phyloP scores from a whole-genome alignment of 257 asterid genomes.

The Coffea eugenioides region DNA sequence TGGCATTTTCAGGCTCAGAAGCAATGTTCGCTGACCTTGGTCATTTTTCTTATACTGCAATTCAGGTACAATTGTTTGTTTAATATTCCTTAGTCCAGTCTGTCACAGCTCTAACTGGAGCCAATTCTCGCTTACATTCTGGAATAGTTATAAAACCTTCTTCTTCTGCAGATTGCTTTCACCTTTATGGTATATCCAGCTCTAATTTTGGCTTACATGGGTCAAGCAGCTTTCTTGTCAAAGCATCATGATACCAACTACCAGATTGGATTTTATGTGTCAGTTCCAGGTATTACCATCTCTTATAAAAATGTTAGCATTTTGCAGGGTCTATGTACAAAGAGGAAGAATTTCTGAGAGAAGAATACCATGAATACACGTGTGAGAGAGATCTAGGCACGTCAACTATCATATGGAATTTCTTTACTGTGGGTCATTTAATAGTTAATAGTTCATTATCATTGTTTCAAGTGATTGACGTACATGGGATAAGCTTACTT shows the following conservation, averaged over 20 bases:
- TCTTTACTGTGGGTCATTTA: background rate
- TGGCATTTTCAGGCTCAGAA: constrained; percentile 68
- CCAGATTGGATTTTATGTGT: constrained; percentile 78
- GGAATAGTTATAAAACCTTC: constrained; percentile 6
- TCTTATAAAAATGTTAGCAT: background rate
- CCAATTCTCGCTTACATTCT: background rate
- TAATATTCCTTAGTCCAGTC: background rate
- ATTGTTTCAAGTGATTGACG: background rate
- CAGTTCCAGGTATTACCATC: constrained; percentile 77
- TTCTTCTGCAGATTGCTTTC: constrained; percentile 82
- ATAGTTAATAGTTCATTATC: background rate
- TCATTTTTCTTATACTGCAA: constrained; percentile 87
- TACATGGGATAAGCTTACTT: background rate
- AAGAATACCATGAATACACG: background rate
- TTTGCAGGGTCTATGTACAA: background rate
- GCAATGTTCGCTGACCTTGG: constrained; percentile 99
- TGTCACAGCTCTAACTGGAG: background rate
- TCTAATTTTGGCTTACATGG: constrained; percentile 88
- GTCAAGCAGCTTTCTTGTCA: constrained; percentile 94
- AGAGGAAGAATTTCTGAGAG: background rate
- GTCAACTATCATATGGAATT: background rate
- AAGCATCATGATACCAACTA: constrained; percentile 74
- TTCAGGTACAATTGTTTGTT: constrained; percentile 52
- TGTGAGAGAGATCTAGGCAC: background rate
- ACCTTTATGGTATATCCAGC: constrained; percentile 96